phyloP scores from a whole-genome alignment of 345 rosid genomes.

The Syzygium aqueum region DNA sequence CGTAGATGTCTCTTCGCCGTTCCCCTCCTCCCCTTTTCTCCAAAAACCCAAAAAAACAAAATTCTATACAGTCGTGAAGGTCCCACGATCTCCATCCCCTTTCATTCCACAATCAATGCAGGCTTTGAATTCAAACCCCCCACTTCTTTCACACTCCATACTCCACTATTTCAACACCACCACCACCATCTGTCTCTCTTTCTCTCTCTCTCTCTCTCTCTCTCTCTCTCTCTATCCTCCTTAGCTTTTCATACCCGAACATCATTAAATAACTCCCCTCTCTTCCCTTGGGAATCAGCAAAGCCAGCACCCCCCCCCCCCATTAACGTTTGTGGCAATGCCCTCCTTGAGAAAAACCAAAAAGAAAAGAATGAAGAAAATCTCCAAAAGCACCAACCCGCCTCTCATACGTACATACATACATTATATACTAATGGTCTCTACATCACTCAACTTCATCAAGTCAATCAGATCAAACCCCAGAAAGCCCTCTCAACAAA shows the following conservation, averaged over 20 bases:
- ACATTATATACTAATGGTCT: conserved; percentile 17
- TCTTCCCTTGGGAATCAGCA: conserved; percentile 91
- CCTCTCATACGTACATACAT: conserved; percentile 17
- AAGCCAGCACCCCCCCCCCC: conserved; percentile 11
- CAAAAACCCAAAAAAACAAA: neutral
- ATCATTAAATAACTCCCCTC: neutral
- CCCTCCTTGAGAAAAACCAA: conserved; percentile 23
- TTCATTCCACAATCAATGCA: conserved; percentile 27
- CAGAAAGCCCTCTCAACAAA: conserved; percentile 23
- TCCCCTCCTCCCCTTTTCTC: neutral
- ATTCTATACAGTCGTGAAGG: conserved; percentile 4
- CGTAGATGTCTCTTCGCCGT: neutral
- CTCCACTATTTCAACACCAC: neutral
- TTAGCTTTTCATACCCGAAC: conserved; percentile 14
- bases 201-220: neutral
- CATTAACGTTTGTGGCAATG: conserved; percentile 28
- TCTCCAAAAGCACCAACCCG: conserved; percentile 34
- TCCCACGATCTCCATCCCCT: conserved; percentile 23
- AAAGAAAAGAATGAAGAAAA: conserved; percentile 13
- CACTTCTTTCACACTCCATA: conserved; percentile 19
- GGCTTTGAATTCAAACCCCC: conserved; percentile 32
- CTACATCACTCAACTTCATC: conserved; percentile 29
- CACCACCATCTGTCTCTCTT: neutral
- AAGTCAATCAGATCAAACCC: conserved; percentile 12
- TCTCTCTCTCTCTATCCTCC: neutral